These are phyloP conservation scores for Dysphania ambrosioides DNA, from an alignment of 148 eudicot genomes.

Conservation along the genomic window DNA sequence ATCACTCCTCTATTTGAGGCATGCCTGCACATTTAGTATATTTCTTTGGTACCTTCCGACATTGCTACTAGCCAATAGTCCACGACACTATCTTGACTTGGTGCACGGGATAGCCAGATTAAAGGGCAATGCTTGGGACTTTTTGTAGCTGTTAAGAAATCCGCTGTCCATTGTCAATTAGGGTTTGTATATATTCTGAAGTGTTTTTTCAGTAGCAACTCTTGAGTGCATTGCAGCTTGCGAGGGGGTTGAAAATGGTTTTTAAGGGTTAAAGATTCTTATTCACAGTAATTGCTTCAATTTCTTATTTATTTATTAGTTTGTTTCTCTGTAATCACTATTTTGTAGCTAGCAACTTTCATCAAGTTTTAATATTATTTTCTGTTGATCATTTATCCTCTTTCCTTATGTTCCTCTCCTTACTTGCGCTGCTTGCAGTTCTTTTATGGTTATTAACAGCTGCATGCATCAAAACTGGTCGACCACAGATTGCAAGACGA, in stretches of 20 bases:
- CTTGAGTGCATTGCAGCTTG: neutral
- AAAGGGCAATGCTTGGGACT: neutral
- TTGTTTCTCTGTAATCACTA: neutral
- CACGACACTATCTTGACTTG: neutral
- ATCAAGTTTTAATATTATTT: neutral
- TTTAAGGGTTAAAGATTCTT: neutral
- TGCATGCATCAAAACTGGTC: conserved; percentile 93
- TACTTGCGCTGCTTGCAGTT: conserved; percentile 45
- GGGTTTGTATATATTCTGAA: neutral
- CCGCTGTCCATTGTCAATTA: neutral
- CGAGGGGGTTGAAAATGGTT: neutral
- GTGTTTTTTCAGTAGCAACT: neutral
- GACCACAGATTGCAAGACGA: conserved; percentile 84
- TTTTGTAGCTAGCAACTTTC: neutral
- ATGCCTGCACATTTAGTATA: neutral
- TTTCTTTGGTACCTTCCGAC: neutral
- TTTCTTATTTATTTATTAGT: neutral
- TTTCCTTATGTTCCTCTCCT: neutral
- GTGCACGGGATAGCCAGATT: neutral
- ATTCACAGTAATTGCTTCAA: neutral
- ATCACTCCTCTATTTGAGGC: neutral
- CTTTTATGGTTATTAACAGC: conserved; percentile 93
- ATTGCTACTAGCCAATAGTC: too few species aligned
- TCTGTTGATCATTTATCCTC: neutral
- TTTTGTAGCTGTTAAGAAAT: neutral